Evolutionary conservation across 2,329 filamentous ascomycete genomes (phyloP).

Genomic region (Xylaria sp.): DNA sequence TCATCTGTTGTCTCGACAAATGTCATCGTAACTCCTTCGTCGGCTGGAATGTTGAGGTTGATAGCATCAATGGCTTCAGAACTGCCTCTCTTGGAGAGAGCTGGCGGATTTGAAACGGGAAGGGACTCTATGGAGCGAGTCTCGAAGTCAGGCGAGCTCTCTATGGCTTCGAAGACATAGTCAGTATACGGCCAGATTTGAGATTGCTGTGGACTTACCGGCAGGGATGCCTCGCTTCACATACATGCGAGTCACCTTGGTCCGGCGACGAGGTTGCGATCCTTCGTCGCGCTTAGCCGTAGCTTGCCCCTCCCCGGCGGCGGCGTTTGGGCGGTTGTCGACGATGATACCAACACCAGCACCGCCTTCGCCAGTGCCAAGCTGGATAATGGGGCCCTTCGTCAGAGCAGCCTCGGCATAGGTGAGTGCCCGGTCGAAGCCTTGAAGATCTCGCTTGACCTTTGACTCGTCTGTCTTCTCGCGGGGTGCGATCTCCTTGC

Average conservation of each 20-base stretch:
- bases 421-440: constrained; percentile 54
- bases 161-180: constrained; percentile 41
- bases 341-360: constrained; percentile 55
- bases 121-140: constrained; percentile 42
- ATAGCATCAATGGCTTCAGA: constrained; percentile 53
- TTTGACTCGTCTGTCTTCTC: constrained; percentile 41
- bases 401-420: constrained; percentile 53
- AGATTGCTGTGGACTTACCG: constrained; percentile 48
- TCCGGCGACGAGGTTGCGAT: constrained; percentile 50
- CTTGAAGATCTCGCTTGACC: constrained; percentile 52
- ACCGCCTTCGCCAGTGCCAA: constrained; percentile 53
- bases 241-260: constrained; percentile 60
- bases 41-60: constrained; percentile 57
- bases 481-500: constrained; percentile 60
- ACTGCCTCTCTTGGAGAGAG: constrained; percentile 41
- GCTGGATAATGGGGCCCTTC: constrained; percentile 53
- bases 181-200: constrained; percentile 37
- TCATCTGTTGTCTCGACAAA: constrained; percentile 55
- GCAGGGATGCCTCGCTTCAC: constrained; percentile 56
- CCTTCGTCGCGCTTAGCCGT: constrained; percentile 41
- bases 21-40: constrained; percentile 58
- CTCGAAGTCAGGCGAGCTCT: constrained; percentile 43
- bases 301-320: constrained; percentile 24
- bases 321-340: constrained; percentile 45
- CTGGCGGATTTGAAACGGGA: constrained; percentile 38